Base-by-base conservation (phyloP, 2,329 filamentous ascomycete genomes). In the Cercospora nicotianae region DNA sequence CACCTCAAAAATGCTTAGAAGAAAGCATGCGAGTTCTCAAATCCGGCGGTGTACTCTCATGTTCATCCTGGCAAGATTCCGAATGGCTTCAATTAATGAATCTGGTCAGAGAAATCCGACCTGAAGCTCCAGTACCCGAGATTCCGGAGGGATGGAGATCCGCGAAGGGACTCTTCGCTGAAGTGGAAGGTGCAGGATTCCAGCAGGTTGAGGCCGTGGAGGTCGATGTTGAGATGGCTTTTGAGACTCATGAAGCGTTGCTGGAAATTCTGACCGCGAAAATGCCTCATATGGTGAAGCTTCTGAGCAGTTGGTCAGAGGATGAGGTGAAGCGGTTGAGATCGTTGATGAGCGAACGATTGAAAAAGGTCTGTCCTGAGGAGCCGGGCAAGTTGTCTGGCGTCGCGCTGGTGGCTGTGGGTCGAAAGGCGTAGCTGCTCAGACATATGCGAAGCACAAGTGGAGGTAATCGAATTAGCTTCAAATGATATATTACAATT, bases 161-260 rank as follows among this genome's bases (percentile, higher is more conserved):
- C 23, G 67, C 55, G 0, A 63, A 60, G 1, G 73, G 65, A 8
- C 30, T 78, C 6, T 60, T 65, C 18, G 67, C 53, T 0, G 72
- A 77, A 68, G 58, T 78, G 20, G 66, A 75, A 60, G 69, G 69
- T 26, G 76, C 76, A 16, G 74, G 74, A 2, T 78, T 78, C 58
- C 60, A 63, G 48, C 72, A 77, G n/a, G 70, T 75, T 12, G 65
- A 69, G 12, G 60, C 64, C 0, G 67, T 72, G 31, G 63, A 72
- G 23, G 73, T 77, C 16, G 58, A 63, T 26, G 75, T 75, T 5
- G 58, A 67, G 31, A 74, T 77, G 73, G 45, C 36, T 13, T 74
- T 60, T 74, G 61, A 64, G 68, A 13, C 65, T 23, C 42, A 71
- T 12, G 39, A 55, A 13, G 55, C 53, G 1, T 65, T 74, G 51